Conservation (phyloP, 1,284 basidiomycete species). For the Moesziomyces aphidis region DNA sequence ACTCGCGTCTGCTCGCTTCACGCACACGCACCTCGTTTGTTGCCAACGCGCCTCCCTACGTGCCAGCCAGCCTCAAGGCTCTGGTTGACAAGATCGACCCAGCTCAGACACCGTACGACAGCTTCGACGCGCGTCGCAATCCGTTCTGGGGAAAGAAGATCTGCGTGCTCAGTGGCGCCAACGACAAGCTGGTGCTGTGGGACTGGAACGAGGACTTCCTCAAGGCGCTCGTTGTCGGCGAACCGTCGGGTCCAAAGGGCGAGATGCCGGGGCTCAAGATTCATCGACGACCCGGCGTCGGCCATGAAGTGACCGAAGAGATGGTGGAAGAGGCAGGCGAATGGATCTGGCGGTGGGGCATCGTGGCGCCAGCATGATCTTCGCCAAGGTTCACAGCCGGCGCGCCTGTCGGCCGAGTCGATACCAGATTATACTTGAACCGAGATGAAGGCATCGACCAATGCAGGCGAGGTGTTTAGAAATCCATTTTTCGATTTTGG, state of each 20-base stretch:
- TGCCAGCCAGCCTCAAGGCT: constrained; percentile 54
- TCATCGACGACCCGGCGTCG: constrained; percentile 40
- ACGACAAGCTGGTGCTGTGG: constrained; percentile 62
- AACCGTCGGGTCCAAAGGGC: constrained; percentile 29
- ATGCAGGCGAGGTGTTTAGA: constrained; percentile 32
- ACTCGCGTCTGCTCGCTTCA: constrained; percentile 63
- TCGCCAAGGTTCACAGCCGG: neutral
- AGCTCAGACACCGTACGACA: constrained; percentile 46
- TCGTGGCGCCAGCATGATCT: constrained; percentile 19
- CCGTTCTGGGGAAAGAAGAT: constrained; percentile 66
- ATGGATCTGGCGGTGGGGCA: constrained; percentile 58
- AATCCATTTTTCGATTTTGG: constrained; percentile 27
- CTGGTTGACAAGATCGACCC: constrained; percentile 60
- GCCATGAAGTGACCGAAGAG: constrained; percentile 57
- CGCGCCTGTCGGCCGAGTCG: constrained; percentile 4
- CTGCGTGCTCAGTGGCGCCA: constrained; percentile 57
- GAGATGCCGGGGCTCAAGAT: constrained; percentile 51
- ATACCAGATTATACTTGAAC: neutral
- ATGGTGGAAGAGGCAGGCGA: constrained; percentile 62
- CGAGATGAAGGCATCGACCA: constrained; percentile 9
- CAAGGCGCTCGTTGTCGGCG: constrained; percentile 50
- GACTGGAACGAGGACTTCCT: constrained; percentile 62
- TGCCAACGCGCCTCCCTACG: constrained; percentile 57
- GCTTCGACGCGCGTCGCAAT: constrained; percentile 32
- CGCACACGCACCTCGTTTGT: constrained; percentile 58